Conservation (phyloP, 176 grass and related monocot species). For the Rhynchospora breviuscula region DNA sequence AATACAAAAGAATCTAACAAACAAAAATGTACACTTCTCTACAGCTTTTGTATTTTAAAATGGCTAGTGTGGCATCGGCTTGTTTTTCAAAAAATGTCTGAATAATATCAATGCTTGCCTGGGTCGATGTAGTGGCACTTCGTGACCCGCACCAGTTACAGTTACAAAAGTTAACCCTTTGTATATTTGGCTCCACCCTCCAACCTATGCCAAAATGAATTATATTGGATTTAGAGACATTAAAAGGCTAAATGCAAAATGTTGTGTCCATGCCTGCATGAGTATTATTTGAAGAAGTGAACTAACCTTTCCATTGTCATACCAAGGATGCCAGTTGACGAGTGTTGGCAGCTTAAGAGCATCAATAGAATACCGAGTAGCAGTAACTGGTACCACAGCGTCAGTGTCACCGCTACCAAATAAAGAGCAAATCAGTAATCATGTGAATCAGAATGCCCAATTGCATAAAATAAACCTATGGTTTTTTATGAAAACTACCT, state of each 20-base stretch:
- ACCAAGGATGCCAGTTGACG: conserved; percentile 82
- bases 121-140: conserved; percentile 38
- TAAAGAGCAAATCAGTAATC: conserved; percentile 24
- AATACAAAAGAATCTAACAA: conserved; percentile 19
- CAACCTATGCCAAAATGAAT: conserved; percentile 52
- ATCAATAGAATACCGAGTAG: conserved; percentile 84
- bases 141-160: conserved; percentile 49
- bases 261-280: neutral
- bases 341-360: conserved; percentile 72
- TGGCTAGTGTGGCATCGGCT: conserved; percentile 25
- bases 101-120: conserved; percentile 38
- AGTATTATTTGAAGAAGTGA: neutral
- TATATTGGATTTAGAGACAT: neutral
- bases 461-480: neutral
- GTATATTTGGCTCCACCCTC: conserved; percentile 89
- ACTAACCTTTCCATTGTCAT: conserved; percentile 74
- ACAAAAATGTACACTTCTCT: conserved; percentile 1
- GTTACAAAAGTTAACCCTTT: conserved; percentile 83
- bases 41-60: neutral
- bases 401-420: conserved; percentile 74
- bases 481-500: conserved; percentile 36
- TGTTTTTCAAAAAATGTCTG: conserved; percentile 36
- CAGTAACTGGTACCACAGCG: conserved; percentile 95
- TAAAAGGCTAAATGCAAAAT: neutral
- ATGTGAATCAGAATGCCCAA: conserved; percentile 3